Evolutionary conservation across 371 early-diverging fungal genomes (phyloP).

Genomic region (Mycotypha africana): DNA sequence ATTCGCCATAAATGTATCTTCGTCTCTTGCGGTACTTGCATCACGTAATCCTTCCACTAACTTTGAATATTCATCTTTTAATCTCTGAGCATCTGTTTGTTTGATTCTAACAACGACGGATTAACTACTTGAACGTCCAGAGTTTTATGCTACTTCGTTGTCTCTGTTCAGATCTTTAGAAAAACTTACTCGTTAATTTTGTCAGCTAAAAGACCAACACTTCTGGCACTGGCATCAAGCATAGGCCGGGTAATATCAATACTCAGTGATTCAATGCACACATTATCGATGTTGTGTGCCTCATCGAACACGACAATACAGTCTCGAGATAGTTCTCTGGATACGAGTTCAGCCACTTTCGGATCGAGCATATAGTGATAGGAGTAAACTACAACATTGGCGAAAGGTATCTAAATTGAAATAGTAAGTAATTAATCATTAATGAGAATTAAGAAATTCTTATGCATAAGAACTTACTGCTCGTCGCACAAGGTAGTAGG

Average conservation of each 20-base stretch:
- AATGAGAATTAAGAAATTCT: too few relatives aligned
- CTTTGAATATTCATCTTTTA: constrained; percentile 83
- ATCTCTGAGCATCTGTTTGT: constrained; percentile 77
- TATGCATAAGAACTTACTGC: constrained; percentile 48
- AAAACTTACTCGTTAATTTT: constrained; percentile 63
- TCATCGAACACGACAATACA: constrained; percentile 99
- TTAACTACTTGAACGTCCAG: background rate
- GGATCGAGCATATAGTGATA: constrained; percentile 99
- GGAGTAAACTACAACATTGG: constrained; percentile 98
- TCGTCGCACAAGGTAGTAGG: constrained; percentile 93
- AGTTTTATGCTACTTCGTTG: background rate
- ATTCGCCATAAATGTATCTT: constrained; percentile 73
- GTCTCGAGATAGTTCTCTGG: constrained; percentile 91
- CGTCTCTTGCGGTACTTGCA: constrained; percentile 66
- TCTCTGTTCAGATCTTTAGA: too few relatives aligned
- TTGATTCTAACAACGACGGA: constrained; percentile 56
- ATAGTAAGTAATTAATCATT: background rate
- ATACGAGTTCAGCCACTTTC: constrained; percentile 96
- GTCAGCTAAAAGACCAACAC: constrained; percentile 65
- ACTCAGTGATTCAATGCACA: constrained; percentile 97
- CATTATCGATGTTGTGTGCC: constrained; percentile 99
- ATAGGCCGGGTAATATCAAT: constrained; percentile 90
- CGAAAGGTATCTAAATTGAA: constrained; percentile 61
- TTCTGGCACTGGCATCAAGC: constrained; percentile 85
- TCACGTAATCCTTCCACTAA: constrained; percentile 88